Percentiles rank a stretch among this genome's conserved stretches.
phyloP scores from a whole-genome alignment of 768 basidiomycete genomes.

The Naganishia antarctica region DNA sequence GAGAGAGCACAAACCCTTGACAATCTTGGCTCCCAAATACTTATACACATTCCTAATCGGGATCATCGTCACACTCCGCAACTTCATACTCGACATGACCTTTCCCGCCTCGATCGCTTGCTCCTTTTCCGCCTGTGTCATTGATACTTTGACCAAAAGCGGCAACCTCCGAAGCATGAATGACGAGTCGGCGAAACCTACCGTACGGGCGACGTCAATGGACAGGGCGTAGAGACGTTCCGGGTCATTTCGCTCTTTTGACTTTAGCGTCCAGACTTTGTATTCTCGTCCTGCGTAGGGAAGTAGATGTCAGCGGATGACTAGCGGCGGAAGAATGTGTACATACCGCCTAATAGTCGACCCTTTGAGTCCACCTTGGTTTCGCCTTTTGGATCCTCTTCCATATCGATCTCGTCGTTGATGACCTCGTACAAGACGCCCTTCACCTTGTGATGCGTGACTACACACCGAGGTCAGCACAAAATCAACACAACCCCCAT shows the following conservation, averaged over 20 bases:
- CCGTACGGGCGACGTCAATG: slow-evolving; percentile 92
- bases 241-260: slow-evolving; percentile 71
- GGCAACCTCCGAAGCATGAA: slow-evolving; percentile 93
- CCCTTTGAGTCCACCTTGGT: slow-evolving; percentile 84
- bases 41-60: slow-evolving; percentile 90
- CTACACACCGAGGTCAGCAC: neutral
- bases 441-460: slow-evolving; percentile 52
- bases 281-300: slow-evolving; percentile 67
- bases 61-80: slow-evolving; percentile 87
- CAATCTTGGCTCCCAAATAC: slow-evolving; percentile 84
- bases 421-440: slow-evolving; percentile 72
- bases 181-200: slow-evolving; percentile 93
- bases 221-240: slow-evolving; percentile 87
- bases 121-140: slow-evolving; percentile 85
- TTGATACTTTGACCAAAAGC: slow-evolving; percentile 82
- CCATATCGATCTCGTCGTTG: slow-evolving; percentile 81
- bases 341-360: slow-evolving; percentile 70
- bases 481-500: neutral
- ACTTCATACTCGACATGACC: slow-evolving; percentile 79
- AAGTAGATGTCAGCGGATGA: neutral
- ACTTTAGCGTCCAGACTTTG: slow-evolving; percentile 82
- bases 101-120: slow-evolving; percentile 81
- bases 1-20: slow-evolving; percentile 60
- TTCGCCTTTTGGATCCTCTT: slow-evolving; percentile 79
- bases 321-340: neutral